Base-by-base conservation (phyloP, 352 stramenopile genomes). In the Pseudoperonospora humuli region DNA sequence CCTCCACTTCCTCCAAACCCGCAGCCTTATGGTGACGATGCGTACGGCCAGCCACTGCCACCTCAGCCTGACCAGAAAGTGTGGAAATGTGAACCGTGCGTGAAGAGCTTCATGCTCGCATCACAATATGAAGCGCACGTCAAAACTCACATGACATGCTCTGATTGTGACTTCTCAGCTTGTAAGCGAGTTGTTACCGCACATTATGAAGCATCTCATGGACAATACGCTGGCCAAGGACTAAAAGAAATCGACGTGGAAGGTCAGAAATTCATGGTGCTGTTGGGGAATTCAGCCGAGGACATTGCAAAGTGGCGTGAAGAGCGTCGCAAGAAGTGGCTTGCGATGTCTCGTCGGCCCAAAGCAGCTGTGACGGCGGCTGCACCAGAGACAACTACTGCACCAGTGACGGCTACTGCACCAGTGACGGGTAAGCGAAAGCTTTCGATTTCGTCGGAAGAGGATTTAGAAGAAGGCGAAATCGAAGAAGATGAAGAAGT, bases 231-330 rank as follows among this genome's bases (percentile, higher is more conserved):
- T 10, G 79, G 79, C 1, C 50, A 83, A 29, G 79, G 79, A 7
- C 57, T 89, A 7, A 89, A 92, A 43, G 75, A 88, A 27, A 85
- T 92, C 21, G 79, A 88, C 8, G 61, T 92, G 39, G 79, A 92
- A 57, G 79, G 76, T n/a, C 79, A 92, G 34, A 89, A 84, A 50
- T 92, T 92, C 45, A 79, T 75, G 57, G 79, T 92, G n/a, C 45
- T 92, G 8, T 68, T 92, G 14, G 79, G 79, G 11, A 83, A 92
- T 25, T 89, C 76, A 15, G 70, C 70, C 0, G 73, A 89, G 39
- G 79, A 92, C 37, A 92, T 92, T 50, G 50, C 63, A 0, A 80
- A 82, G 40, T 92, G 79, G 79, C 73, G 79, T 5, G 73, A 75
- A 15, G 79, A 92, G 36, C 70, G 79, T 13, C 66, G 79, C 14